These are phyloP conservation scores for Eremothecium cymbalariae DNA, from an alignment of 1,139 yeast genomes.

Conservation along the genomic window DNA sequence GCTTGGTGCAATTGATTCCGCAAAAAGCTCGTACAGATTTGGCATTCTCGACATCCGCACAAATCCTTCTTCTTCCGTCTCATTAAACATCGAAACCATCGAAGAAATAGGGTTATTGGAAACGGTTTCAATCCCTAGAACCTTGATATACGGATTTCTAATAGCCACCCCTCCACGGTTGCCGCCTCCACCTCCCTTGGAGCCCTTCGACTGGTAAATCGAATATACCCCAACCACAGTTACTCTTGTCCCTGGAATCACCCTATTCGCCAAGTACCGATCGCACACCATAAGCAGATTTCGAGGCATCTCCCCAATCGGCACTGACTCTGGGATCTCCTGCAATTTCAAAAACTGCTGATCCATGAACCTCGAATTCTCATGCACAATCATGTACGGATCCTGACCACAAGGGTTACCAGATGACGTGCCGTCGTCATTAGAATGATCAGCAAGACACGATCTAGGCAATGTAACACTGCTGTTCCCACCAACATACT, in stretches of 20 bases:
- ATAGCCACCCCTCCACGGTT: constrained; percentile 55
- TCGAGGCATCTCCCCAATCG: constrained; percentile 98
- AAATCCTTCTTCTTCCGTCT: constrained; percentile 91
- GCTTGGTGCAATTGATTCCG: constrained; percentile 93
- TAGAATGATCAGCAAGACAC: constrained; percentile 42
- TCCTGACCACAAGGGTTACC: constrained; percentile 74
- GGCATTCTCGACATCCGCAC: constrained; percentile 73
- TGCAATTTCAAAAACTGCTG: constrained; percentile 91
- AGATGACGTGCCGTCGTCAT: constrained; percentile 36
- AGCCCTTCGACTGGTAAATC: constrained; percentile 64
- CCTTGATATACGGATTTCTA: constrained; percentile 83
- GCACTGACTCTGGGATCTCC: constrained; percentile 96
- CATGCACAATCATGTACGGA: constrained; percentile 90
- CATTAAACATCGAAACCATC: constrained; percentile 55
- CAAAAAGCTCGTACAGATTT: constrained; percentile 70
- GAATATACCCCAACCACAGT: constrained; percentile 89
- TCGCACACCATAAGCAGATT: constrained; percentile 84
- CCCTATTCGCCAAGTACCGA: constrained; percentile 78
- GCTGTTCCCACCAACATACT: constrained; percentile 63
- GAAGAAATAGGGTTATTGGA: constrained; percentile 62
- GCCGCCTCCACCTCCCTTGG: constrained; percentile 15
- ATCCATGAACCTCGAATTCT: constrained; percentile 83
- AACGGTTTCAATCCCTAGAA: constrained; percentile 77
- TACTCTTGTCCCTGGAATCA: constrained; percentile 92
- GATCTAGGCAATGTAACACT: constrained; percentile 61